Evolutionary conservation across 2,329 filamentous ascomycete genomes (phyloP).

Genomic region (Elsinoe perseae): DNA sequence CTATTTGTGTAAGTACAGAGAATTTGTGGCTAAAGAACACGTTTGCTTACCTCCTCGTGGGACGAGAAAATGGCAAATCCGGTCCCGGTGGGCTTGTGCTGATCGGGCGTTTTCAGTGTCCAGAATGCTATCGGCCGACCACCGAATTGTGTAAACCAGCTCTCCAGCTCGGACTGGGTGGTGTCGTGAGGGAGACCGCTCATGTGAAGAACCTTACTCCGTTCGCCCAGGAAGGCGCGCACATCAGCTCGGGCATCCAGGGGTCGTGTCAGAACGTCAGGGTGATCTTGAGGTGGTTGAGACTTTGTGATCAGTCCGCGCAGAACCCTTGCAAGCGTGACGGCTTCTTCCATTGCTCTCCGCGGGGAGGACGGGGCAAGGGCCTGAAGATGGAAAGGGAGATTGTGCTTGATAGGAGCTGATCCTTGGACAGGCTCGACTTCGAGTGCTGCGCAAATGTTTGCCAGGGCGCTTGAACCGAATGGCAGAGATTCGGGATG

Average conservation of each 20-base stretch:
- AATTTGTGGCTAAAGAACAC: not conserved
- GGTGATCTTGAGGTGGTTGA: slow-evolving; percentile 83
- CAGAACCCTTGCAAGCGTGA: slow-evolving; percentile 86
- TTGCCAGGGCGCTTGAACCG: slow-evolving; percentile 87
- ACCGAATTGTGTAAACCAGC: slow-evolving; percentile 98
- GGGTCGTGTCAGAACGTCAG: slow-evolving; percentile 86
- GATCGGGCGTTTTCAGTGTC: slow-evolving; percentile 94
- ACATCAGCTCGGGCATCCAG: slow-evolving; percentile 97
- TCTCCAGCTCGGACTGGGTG: slow-evolving; percentile 96
- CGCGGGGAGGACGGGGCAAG: slow-evolving; percentile 90
- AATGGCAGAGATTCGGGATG: slow-evolving; percentile 96
- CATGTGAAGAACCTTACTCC: slow-evolving; percentile 97
- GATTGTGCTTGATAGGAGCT: slow-evolving; percentile 96
- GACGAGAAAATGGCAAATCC: slow-evolving; percentile 98
- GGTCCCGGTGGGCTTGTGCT: slow-evolving; percentile 98
- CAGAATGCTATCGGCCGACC: slow-evolving; percentile 97
- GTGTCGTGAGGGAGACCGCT: slow-evolving; percentile 95
- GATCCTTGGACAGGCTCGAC: slow-evolving; percentile 97
- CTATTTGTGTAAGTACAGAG: slow-evolving; percentile 45
- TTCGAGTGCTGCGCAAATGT: slow-evolving; percentile 96
- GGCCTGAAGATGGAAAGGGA: slow-evolving; percentile 95
- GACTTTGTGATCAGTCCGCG: slow-evolving; percentile 92
- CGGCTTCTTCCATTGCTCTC: slow-evolving; percentile 93
- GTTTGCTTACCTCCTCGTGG: slow-evolving; percentile 84
- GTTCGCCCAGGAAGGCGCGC: slow-evolving; percentile 86